Evolutionary conservation across 495 filamentous ascomycete genomes (phyloP).

Genomic region (Penicillium bialowiezense): DNA sequence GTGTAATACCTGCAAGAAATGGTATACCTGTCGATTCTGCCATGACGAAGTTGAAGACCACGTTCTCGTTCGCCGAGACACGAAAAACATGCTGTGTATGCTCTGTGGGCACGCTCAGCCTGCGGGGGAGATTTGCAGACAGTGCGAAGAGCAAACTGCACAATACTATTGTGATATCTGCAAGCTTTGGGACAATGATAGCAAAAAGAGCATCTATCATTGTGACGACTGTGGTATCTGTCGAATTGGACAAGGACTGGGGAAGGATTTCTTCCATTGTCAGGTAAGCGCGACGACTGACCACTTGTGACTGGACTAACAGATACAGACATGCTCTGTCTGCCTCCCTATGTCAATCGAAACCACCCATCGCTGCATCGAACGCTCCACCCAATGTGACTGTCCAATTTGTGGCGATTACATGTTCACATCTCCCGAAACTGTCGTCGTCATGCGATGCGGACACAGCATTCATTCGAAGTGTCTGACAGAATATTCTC

Average conservation of each 20-base stretch:
- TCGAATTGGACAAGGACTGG: constrained; percentile 82
- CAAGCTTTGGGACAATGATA: constrained; percentile 96
- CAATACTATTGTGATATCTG: constrained; percentile 93
- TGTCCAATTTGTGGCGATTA: constrained; percentile 99
- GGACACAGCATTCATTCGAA: constrained; percentile 91
- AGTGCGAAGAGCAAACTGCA: constrained; percentile 75
- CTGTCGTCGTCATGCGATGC: constrained; percentile 92
- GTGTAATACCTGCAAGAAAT: constrained; percentile 81
- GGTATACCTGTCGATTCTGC: constrained; percentile 95
- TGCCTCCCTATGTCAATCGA: constrained; percentile 84
- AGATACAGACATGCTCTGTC: constrained; percentile 73
- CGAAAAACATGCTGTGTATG: constrained; percentile 98
- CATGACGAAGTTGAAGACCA: constrained; percentile 89
- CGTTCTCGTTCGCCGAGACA: constrained; percentile 72
- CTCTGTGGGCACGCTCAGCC: constrained; percentile 83
- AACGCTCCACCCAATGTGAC: constrained; percentile 89
- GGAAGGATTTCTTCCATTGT: constrained; percentile 97
- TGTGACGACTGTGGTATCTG: constrained; percentile 97
- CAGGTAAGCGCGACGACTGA: constrained; percentile 62
- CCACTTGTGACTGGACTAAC: constrained; percentile 7
- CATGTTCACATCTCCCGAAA: constrained; percentile 88
- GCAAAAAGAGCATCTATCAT: constrained; percentile 90
- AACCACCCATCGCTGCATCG: constrained; percentile 87
- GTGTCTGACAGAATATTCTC: constrained; percentile 83
- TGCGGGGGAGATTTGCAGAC: constrained; percentile 70